Evolutionary conservation across 192 early-diverging fungal species (phyloP).

Genomic region (Diversispora epigaea): DNA sequence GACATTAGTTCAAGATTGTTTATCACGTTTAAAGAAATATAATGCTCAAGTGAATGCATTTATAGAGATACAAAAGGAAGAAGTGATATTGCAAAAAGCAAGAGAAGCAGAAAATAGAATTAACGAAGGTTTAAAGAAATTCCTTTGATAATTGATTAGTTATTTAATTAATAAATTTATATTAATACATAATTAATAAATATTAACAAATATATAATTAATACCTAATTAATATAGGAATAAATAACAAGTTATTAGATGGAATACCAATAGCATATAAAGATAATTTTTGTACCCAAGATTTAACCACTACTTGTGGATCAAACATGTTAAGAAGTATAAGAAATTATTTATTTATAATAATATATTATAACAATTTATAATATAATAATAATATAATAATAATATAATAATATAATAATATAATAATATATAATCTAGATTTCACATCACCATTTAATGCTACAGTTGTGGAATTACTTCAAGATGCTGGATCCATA

Average conservation of each 20-base stretch:
- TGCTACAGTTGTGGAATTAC: constrained; percentile 67
- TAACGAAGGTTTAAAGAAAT: constrained; percentile 33
- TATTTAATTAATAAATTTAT: background rate
- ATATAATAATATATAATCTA: background rate
- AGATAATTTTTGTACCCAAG: constrained; percentile 71
- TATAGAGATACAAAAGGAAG: constrained; percentile 39
- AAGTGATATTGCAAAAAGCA: constrained; percentile 29
- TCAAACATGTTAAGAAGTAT: constrained; percentile 65
- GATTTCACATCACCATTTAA: constrained; percentile 69
- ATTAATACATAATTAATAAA: too few relatives aligned
- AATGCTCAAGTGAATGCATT: constrained; percentile 48
- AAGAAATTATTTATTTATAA: too few relatives aligned
- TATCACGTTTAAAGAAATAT: constrained; percentile 39
- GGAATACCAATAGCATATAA: constrained; percentile 76
- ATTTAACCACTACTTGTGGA: constrained; percentile 70
- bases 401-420: too few relatives aligned
- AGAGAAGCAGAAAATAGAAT: constrained; percentile 37
- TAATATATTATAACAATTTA: too few relatives aligned
- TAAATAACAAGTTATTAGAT: constrained; percentile 49
- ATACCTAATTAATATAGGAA: constrained; percentile 1
- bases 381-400: too few relatives aligned
- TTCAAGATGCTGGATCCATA: constrained; percentile 62
- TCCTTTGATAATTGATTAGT: background rate
- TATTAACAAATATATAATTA: background rate
- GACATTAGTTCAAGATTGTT: constrained; percentile 22